phyloP scores from a whole-genome alignment of 2,329 filamentous ascomycete genomes.

The Hypoxylon sp. region DNA sequence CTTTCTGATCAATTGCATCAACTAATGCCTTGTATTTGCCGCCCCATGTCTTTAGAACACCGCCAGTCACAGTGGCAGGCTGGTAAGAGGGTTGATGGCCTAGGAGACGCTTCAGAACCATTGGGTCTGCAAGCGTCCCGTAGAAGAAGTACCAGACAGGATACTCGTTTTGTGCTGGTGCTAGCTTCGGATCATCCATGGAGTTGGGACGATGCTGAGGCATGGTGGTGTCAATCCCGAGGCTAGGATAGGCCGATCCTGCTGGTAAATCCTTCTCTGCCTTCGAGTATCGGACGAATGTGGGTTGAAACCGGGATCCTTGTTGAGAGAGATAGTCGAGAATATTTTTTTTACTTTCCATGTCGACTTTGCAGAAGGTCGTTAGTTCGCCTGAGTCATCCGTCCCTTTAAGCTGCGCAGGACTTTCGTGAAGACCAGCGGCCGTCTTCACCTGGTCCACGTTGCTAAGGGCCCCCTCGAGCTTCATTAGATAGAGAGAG shows the following conservation, averaged over 20 bases:
- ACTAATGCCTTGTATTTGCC: constrained; percentile 17
- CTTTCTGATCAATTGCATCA: not conserved
- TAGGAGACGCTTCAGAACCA: constrained; percentile 54
- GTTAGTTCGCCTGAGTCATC: constrained; percentile 8
- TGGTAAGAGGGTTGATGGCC: constrained; percentile 12
- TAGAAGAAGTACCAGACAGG: constrained; percentile 63
- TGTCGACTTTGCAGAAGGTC: constrained; percentile 2
- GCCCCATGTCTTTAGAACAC: constrained; percentile 7
- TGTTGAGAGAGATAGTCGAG: not conserved
- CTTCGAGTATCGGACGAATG: constrained; percentile 13
- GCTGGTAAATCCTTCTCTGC: constrained; percentile 8
- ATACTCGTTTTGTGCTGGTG: constrained; percentile 37
- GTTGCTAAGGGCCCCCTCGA: constrained; percentile 9
- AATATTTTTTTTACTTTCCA: constrained; percentile 5
- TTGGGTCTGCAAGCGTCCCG: constrained; percentile 55
- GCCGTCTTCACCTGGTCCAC: constrained; percentile 1
- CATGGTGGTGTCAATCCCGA: constrained; percentile 16
- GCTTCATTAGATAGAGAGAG: constrained; percentile 9
- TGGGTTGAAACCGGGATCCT: constrained; percentile 13
- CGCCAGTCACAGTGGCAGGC: constrained; percentile 6
- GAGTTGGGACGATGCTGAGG: constrained; percentile 6
- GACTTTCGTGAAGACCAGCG: not conserved
- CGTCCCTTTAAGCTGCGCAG: not conserved
- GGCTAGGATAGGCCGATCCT: constrained; percentile 9
- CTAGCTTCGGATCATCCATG: not conserved